Evolutionary conservation across 225 moss, liverwort and hornwort genomes (phyloP).

Genomic region (Sphagnum contortum): DNA sequence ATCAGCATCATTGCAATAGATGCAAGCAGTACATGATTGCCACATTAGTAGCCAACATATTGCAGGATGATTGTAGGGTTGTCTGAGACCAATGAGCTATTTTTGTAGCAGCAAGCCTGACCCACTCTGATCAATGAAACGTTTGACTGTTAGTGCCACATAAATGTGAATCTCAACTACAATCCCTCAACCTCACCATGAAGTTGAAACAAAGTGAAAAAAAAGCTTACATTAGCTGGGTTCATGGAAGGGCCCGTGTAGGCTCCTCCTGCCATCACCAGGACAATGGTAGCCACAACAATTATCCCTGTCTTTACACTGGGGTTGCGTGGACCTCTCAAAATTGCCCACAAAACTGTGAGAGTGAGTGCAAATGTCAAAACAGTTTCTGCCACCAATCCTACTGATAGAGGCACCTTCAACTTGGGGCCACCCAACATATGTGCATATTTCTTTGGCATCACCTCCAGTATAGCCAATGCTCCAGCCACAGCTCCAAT

Average conservation of each 20-base stretch:
- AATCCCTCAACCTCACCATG: no score
- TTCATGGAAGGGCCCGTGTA: slow-evolving; percentile 83
- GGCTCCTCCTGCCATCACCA: slow-evolving; percentile 32
- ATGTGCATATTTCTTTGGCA: slow-evolving; percentile 44
- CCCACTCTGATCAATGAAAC: no score
- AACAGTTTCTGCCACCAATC: slow-evolving; percentile 42
- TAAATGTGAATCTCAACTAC: no score
- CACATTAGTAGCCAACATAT: no score
- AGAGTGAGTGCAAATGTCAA: slow-evolving; percentile 73
- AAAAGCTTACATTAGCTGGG: slow-evolving; percentile 37
- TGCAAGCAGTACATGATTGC: no score
- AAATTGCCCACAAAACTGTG: slow-evolving; percentile 48
- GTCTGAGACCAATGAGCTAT: no score
- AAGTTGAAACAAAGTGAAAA: background rate
- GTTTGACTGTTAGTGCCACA: no score
- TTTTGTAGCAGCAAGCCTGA: no score
- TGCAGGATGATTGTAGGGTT: no score
- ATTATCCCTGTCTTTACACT: slow-evolving; percentile 44
- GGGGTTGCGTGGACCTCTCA: slow-evolving; percentile 52
- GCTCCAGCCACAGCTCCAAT: slow-evolving; percentile 65
- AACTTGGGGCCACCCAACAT: slow-evolving; percentile 62
- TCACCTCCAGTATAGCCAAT: slow-evolving; percentile 27
- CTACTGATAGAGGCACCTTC: slow-evolving; percentile 27
- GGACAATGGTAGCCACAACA: slow-evolving; percentile 29
- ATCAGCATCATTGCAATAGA: no score